phyloP scores from a whole-genome alignment of 768 basidiomycete species.

The Pisolithus sp. region DNA sequence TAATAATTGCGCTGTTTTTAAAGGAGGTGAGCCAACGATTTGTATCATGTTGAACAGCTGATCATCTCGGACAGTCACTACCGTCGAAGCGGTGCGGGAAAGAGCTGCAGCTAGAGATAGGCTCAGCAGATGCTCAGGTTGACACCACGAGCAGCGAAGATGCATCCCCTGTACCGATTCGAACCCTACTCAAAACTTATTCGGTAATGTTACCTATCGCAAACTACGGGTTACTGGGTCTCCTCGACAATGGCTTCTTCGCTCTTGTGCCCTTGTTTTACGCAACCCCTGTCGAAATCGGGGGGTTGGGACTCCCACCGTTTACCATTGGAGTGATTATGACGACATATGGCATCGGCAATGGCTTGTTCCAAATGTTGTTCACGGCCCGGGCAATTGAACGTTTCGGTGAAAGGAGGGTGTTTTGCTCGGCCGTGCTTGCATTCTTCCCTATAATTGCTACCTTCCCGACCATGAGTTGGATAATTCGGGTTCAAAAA shows the following conservation, averaged over 20 bases:
- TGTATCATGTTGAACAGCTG: not conserved
- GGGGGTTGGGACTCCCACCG: constrained; percentile 38
- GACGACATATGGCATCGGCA: constrained; percentile 30
- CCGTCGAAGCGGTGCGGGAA: constrained; percentile 11
- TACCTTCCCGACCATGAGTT: constrained; percentile 41
- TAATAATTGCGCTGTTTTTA: constrained; percentile 17
- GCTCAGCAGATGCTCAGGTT: not conserved
- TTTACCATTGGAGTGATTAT: constrained; percentile 35
- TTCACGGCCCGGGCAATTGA: constrained; percentile 36
- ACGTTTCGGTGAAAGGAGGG: too few relatives aligned
- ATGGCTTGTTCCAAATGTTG: constrained; percentile 35
- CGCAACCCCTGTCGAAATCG: constrained; percentile 36
- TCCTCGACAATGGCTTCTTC: constrained; percentile 36
- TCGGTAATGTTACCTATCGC: constrained; percentile 36
- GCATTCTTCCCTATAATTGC: constrained; percentile 34
- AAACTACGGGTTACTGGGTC: constrained; percentile 37
- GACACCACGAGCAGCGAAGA: not conserved
- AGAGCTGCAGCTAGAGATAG: constrained; percentile 1
- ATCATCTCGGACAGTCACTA: constrained; percentile 15
- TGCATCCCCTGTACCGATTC: constrained; percentile 24
- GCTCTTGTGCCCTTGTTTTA: constrained; percentile 42
- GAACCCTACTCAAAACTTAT: constrained; percentile 19
- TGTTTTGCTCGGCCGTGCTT: too few relatives aligned
- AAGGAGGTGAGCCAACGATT: constrained; percentile 20
- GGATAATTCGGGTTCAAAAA: constrained; percentile 27